phyloP scores from a whole-genome alignment of 805 yeast species.

The Kuraishia floccosa region DNA sequence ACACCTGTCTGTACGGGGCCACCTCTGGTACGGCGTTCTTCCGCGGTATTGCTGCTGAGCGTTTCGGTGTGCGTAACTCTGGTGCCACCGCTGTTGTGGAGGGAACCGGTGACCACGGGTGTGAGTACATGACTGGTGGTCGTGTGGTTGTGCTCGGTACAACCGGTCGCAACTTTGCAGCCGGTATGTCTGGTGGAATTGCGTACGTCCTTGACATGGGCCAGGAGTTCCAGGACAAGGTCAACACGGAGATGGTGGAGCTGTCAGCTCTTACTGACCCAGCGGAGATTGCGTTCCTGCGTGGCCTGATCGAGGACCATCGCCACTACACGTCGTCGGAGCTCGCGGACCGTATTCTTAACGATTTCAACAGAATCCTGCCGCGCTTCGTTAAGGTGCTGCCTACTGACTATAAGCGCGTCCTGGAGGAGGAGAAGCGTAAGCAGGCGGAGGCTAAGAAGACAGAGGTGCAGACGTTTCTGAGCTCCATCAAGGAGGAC shows the following conservation, averaged over 20 bases:
- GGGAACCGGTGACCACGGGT: slow-evolving; percentile 97
- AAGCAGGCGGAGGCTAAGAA: slow-evolving; percentile 52
- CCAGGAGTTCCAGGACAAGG: slow-evolving; percentile 75
- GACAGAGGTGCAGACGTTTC: slow-evolving; percentile 53
- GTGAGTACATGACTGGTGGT: slow-evolving; percentile 99
- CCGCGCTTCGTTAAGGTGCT: slow-evolving; percentile 88
- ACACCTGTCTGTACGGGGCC: slow-evolving; percentile 97
- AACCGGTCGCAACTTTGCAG: slow-evolving; percentile 89
- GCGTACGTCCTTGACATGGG: slow-evolving; percentile 94
- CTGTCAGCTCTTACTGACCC: slow-evolving; percentile 72
- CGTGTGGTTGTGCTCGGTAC: slow-evolving; percentile 87
- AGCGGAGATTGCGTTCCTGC: slow-evolving; percentile 84
- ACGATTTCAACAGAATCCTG: slow-evolving; percentile 79
- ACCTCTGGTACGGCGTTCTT: slow-evolving; percentile 90
- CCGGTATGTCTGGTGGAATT: slow-evolving; percentile 99
- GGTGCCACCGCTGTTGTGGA: slow-evolving; percentile 97
- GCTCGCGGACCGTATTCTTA: slow-evolving; percentile 73
- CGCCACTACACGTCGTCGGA: slow-evolving; percentile 90
- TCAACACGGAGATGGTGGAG: slow-evolving; percentile 76
- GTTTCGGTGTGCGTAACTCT: slow-evolving; percentile 96
- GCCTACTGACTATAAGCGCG: slow-evolving; percentile 86
- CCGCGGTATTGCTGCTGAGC: slow-evolving; percentile 96
- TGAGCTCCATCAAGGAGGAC: slow-evolving; percentile 68
- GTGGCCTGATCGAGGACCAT: slow-evolving; percentile 91
- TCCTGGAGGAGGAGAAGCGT: slow-evolving; percentile 66